Evolutionary conservation across 148 eudicot genomes (phyloP).

Genomic region (Rhododendron griersonianum): DNA sequence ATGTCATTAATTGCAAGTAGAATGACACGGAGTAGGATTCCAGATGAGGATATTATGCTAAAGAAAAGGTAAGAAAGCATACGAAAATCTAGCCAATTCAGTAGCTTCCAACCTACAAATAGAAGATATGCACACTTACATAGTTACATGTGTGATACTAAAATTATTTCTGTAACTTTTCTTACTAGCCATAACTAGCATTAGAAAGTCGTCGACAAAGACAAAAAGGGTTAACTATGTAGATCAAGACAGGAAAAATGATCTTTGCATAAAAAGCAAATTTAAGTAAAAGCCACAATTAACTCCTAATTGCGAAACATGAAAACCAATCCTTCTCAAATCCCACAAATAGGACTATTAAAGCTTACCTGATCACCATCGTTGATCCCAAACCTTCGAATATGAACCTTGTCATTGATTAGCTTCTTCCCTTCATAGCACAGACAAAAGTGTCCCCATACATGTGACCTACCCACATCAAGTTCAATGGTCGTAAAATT

Average conservation of each 20-base stretch:
- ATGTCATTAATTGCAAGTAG: background rate
- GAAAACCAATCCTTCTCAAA: background rate
- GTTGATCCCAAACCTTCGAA: conserved; percentile 28
- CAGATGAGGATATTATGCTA: background rate
- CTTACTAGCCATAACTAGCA: background rate
- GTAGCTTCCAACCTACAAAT: background rate
- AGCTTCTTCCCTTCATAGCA: conserved; percentile 38
- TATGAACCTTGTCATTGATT: conserved; percentile 24
- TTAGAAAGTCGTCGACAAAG: background rate
- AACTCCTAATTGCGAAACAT: background rate
- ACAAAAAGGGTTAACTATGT: background rate
- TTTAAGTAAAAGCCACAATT: background rate
- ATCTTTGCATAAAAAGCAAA: background rate
- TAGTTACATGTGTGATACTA: background rate
- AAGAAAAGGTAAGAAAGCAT: background rate
- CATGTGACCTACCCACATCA: conserved; percentile 30
- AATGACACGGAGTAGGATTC: background rate
- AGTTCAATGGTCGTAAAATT: background rate
- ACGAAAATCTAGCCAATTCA: background rate
- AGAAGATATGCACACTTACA: background rate
- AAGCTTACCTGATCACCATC: conserved; percentile 44
- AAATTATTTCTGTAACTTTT: background rate
- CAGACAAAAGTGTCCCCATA: conserved; percentile 46
- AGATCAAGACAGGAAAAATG: background rate
- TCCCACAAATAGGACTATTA: background rate